Evolutionary conservation across 2,329 filamentous ascomycete species (phyloP).

Genomic region (Chaetomiaceae sp.): DNA sequence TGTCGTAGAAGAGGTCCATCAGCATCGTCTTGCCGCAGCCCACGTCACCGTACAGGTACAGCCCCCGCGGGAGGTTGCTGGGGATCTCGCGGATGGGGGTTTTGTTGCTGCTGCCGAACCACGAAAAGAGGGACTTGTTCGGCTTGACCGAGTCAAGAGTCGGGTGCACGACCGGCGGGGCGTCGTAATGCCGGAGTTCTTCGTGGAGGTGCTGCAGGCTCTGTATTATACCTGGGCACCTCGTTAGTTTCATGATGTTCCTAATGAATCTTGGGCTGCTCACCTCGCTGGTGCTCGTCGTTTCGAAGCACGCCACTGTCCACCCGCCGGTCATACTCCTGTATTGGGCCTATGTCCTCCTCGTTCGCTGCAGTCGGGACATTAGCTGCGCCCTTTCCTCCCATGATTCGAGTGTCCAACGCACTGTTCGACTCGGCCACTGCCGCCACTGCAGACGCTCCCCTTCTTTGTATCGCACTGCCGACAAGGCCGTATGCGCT

Average conservation of each 20-base stretch:
- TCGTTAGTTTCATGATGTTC: background rate
- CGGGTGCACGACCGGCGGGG: constrained; percentile 70
- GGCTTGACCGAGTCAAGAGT: constrained; percentile 63
- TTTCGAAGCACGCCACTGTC: constrained; percentile 67
- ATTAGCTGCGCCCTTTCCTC: constrained; percentile 1
- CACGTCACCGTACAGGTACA: constrained; percentile 95
- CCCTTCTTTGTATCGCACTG: constrained; percentile 15
- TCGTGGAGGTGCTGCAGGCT: constrained; percentile 84
- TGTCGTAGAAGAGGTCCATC: constrained; percentile 98
- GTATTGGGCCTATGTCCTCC: constrained; percentile 61
- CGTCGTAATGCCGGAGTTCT: constrained; percentile 66
- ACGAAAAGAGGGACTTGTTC: constrained; percentile 52
- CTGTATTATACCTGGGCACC: constrained; percentile 67
- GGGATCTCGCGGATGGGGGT: constrained; percentile 51
- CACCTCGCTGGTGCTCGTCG: constrained; percentile 86
- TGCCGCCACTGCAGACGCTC: constrained; percentile 15
- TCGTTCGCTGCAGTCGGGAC: constrained; percentile 20
- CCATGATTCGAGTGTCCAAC: background rate
- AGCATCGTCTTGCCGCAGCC: constrained; percentile 98
- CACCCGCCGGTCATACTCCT: constrained; percentile 83
- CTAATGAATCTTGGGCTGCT: constrained; percentile 20
- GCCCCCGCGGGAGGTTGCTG: constrained; percentile 70
- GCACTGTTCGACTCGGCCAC: constrained; percentile 18
- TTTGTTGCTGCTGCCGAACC: constrained; percentile 50
- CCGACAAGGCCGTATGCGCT: constrained; percentile 15